phyloP scores from a whole-genome alignment of 2,329 filamentous ascomycete genomes.

The Biscogniauxia marginata region DNA sequence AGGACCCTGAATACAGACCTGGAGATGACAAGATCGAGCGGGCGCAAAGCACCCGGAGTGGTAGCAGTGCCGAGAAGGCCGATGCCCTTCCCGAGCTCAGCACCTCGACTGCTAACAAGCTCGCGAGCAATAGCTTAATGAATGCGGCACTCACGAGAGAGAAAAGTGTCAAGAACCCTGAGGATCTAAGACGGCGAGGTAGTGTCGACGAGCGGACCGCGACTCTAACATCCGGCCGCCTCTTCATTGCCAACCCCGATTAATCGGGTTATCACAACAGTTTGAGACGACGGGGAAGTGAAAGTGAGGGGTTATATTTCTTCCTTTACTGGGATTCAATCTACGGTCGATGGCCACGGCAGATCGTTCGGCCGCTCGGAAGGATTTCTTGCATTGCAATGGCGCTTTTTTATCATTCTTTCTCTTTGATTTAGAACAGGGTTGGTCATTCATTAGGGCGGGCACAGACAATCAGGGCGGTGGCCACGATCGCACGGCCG shows the following conservation, averaged over 20 bases:
- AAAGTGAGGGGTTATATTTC: background rate
- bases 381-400: constrained; percentile 26
- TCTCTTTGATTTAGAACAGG: constrained; percentile 12
- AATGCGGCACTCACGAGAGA: constrained; percentile 59
- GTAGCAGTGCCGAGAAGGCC: constrained; percentile 59
- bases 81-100: constrained; percentile 59
- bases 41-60: constrained; percentile 52
- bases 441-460: constrained; percentile 17
- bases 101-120: constrained; percentile 40
- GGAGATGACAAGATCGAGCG: constrained; percentile 30
- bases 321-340: constrained; percentile 11
- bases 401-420: constrained; percentile 25
- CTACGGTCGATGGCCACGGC: constrained; percentile 9
- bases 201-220: constrained; percentile 82
- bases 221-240: constrained; percentile 69
- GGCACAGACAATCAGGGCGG: constrained; percentile 21
- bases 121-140: constrained; percentile 59
- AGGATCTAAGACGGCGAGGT: constrained; percentile 72
- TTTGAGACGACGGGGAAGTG: constrained; percentile 1
- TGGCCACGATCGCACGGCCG: constrained; percentile 26
- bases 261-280: constrained; percentile 30
- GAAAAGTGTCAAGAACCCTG: constrained; percentile 65
- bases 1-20: constrained; percentile 36
- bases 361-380: constrained; percentile 1
- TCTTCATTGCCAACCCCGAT: constrained; percentile 87